Evolutionary conservation across 495 filamentous ascomycete genomes (phyloP).

Genomic region (Friedmanniomyces simplex): DNA sequence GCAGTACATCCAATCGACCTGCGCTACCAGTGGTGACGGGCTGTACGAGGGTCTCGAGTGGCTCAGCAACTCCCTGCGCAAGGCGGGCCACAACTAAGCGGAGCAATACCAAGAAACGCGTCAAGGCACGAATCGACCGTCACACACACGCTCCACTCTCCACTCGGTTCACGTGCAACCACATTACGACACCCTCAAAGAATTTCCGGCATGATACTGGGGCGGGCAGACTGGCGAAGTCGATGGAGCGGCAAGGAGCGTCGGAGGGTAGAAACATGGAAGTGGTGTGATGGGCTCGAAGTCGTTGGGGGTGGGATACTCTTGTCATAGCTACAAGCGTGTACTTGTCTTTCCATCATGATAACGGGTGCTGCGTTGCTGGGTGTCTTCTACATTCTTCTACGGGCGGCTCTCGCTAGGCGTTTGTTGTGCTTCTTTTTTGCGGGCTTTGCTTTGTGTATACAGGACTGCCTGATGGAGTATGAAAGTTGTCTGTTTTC

Average conservation of each 20-base stretch:
- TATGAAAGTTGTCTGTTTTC: neutral
- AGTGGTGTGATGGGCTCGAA: neutral
- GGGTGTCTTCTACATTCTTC: neutral
- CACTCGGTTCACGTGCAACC: neutral
- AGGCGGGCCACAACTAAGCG: slow-evolving; percentile 69
- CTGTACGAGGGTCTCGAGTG: slow-evolving; percentile 99
- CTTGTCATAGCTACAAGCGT: neutral
- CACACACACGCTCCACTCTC: neutral
- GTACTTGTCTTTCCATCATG: neutral
- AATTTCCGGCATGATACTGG: neutral
- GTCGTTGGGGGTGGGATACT: neutral
- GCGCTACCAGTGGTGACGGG: slow-evolving; percentile 98
- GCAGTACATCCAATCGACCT: slow-evolving; percentile 99
- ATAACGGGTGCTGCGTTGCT: neutral
- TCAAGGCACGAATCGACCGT: slow-evolving; percentile 5
- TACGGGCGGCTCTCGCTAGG: neutral
- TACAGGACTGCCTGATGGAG: neutral
- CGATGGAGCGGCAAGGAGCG: neutral
- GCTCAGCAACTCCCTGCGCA: slow-evolving; percentile 90
- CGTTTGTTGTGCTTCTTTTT: neutral
- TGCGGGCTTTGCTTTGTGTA: neutral
- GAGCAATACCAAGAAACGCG: neutral
- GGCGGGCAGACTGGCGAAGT: neutral
- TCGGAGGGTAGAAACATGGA: neutral
- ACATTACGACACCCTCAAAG: neutral